Evolutionary conservation across 768 basidiomycete species (phyloP).

Genomic region (Baorangia bicolor): DNA sequence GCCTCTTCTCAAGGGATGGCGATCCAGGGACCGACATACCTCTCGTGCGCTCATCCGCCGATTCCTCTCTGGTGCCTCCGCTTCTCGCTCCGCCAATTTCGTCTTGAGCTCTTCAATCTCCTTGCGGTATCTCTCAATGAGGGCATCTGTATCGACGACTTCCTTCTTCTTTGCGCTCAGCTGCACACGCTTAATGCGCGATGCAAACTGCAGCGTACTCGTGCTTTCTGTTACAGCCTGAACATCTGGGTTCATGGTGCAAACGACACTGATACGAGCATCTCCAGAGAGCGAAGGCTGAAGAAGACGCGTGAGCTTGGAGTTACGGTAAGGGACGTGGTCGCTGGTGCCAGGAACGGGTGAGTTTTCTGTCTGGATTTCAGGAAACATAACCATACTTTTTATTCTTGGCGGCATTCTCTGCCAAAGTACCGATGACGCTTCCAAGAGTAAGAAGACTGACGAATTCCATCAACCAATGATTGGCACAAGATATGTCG

Average conservation of each 20-base stretch:
- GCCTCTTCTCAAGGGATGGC: neutral
- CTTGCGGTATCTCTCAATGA: no score
- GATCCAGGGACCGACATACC: constrained; percentile 23
- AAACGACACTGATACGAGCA: constrained; percentile 92
- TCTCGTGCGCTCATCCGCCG: constrained; percentile 46
- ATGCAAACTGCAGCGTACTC: constrained; percentile 88
- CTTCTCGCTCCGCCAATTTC: constrained; percentile 69
- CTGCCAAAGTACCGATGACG: constrained; percentile 88
- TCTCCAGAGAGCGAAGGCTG: constrained; percentile 94
- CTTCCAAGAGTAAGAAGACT: constrained; percentile 90
- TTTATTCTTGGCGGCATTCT: constrained; percentile 78
- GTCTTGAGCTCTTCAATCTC: no score
- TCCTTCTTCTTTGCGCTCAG: constrained; percentile 90
- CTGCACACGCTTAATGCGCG: constrained; percentile 86
- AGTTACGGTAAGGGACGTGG: no score
- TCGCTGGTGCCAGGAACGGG: constrained; percentile 43
- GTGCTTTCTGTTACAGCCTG: constrained; percentile 81
- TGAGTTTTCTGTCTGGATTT: neutral
- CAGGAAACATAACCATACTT: constrained; percentile 36
- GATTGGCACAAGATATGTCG: no score
- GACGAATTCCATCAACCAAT: neutral
- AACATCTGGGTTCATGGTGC: constrained; percentile 87
- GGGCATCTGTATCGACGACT: no score
- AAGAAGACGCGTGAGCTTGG: constrained; percentile 88
- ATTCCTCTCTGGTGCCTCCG: constrained; percentile 48